These are phyloP conservation scores for Adiantum capillusveneris DNA, from an alignment of 75 land plant species.

Conservation along the genomic window DNA sequence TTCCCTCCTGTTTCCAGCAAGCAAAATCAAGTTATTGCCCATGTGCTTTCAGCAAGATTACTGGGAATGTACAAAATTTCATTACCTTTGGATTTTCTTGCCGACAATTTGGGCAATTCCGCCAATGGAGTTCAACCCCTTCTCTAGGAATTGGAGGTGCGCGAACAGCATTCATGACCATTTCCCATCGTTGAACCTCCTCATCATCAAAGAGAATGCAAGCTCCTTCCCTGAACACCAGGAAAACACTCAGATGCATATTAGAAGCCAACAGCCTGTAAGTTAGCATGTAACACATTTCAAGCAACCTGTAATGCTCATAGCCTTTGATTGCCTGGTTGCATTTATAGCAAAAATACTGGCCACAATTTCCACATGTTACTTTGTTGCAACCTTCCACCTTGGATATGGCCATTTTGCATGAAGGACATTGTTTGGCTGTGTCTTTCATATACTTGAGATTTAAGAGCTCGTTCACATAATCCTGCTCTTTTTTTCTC, in stretches of 20 bases:
- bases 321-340: conserved; percentile 66
- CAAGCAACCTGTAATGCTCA: conserved; percentile 64
- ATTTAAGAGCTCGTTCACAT: conserved; percentile 67
- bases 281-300: not conserved
- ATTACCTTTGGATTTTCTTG: conserved; percentile 75
- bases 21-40: not conserved
- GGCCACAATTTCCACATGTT: conserved; percentile 72
- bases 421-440: conserved; percentile 83
- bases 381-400: conserved; percentile 93
- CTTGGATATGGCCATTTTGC: conserved; percentile 81
- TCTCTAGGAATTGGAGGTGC: conserved; percentile 27
- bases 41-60: not conserved
- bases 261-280: no score
- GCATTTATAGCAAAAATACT: conserved; percentile 74
- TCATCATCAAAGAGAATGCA: conserved; percentile 55
- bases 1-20: conserved; percentile 54
- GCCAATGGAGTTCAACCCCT: conserved; percentile 15
- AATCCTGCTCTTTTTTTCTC: conserved; percentile 44
- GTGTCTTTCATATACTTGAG: conserved; percentile 46
- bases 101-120: conserved; percentile 67
- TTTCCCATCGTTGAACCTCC: conserved; percentile 57
- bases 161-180: conserved; percentile 32
- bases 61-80: no score
- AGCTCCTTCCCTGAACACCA: conserved; percentile 22
- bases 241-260: no score